phyloP scores from a whole-genome alignment of 2,329 filamentous ascomycete species.

The Venturia effusa region DNA sequence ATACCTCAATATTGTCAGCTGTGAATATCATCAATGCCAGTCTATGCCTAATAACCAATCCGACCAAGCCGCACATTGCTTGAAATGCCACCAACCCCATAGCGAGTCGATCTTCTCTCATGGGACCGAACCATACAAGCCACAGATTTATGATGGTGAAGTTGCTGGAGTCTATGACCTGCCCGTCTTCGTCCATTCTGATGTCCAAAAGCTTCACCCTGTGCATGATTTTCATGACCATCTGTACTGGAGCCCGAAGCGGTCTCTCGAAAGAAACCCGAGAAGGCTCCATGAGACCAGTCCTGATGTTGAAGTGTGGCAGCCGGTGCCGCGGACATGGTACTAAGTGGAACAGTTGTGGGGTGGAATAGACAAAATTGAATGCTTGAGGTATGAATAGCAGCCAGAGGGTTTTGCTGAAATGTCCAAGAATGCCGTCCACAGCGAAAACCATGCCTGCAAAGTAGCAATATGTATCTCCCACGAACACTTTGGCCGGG shows the following conservation, averaged over 20 bases:
- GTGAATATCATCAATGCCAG: constrained; percentile 83
- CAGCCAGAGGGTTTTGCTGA: constrained; percentile 90
- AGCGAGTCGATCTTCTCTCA: constrained; percentile 76
- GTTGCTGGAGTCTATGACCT: constrained; percentile 73
- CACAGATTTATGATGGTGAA: constrained; percentile 91
- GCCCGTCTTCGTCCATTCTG: constrained; percentile 53
- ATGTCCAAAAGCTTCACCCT: constrained; percentile 58
- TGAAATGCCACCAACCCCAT: constrained; percentile 74
- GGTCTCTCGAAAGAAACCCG: constrained; percentile 66
- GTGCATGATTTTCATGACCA: constrained; percentile 56
- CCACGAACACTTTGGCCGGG: constrained; percentile 88
- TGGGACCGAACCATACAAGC: constrained; percentile 88
- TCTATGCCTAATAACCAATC: constrained; percentile 74
- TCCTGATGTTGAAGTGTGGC: constrained; percentile 75
- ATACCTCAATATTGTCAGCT: constrained; percentile 55
- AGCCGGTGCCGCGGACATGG: constrained; percentile 89
- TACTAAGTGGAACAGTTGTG: constrained; percentile 81
- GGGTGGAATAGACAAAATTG: constrained; percentile 90
- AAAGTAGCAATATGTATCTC: constrained; percentile 99
- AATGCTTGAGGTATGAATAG: constrained; percentile 88
- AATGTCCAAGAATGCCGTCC: constrained; percentile 92
- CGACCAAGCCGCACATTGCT: constrained; percentile 62
- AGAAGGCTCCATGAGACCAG: constrained; percentile 77
- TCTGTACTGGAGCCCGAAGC: constrained; percentile 52
- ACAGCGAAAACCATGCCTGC: constrained; percentile 98